phyloP scores from a whole-genome alignment of 208 protist species.

The Crithidia sp. region DNA sequence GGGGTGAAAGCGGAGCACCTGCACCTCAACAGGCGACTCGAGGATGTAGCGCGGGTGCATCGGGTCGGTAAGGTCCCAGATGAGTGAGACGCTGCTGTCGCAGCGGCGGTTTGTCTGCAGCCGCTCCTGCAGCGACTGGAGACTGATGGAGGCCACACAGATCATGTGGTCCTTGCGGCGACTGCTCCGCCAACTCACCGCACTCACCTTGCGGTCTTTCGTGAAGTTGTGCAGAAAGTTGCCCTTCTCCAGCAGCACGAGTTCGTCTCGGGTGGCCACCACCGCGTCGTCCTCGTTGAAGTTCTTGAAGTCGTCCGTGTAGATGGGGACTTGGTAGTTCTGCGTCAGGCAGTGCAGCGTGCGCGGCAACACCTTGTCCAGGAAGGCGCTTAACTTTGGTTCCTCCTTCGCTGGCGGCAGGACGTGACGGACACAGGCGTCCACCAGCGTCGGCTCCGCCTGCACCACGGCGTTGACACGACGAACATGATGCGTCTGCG shows the following conservation, averaged over 20 bases:
- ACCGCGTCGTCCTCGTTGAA: constrained; percentile 91
- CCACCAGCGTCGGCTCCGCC: constrained; percentile 79
- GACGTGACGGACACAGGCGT: constrained; percentile 78
- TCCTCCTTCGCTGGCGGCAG: constrained; percentile 55
- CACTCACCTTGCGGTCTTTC: constrained; percentile 79
- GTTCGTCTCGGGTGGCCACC: constrained; percentile 79
- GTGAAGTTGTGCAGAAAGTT: constrained; percentile 85
- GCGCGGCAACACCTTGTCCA: constrained; percentile 81
- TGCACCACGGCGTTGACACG: constrained; percentile 83
- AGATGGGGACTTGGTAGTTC: constrained; percentile 87
- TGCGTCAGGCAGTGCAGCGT: constrained; percentile 84
- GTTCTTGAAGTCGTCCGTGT: constrained; percentile 82
- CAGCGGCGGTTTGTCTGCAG: constrained; percentile 76
- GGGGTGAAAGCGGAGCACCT: constrained; percentile 89
- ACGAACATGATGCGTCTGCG: constrained; percentile 83
- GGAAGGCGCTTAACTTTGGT: constrained; percentile 68
- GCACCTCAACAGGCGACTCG: constrained; percentile 88
- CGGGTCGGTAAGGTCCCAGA: constrained; percentile 91
- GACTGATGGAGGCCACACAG: constrained; percentile 79
- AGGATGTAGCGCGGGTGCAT: constrained; percentile 92
- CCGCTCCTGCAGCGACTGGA: constrained; percentile 67
- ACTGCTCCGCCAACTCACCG: constrained; percentile 82
- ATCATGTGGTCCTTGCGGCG: constrained; percentile 70
- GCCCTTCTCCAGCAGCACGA: constrained; percentile 83
- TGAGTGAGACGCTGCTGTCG: constrained; percentile 75